phyloP scores from a whole-genome alignment of 1,284 basidiomycete species.

The Vanrija humicola region DNA sequence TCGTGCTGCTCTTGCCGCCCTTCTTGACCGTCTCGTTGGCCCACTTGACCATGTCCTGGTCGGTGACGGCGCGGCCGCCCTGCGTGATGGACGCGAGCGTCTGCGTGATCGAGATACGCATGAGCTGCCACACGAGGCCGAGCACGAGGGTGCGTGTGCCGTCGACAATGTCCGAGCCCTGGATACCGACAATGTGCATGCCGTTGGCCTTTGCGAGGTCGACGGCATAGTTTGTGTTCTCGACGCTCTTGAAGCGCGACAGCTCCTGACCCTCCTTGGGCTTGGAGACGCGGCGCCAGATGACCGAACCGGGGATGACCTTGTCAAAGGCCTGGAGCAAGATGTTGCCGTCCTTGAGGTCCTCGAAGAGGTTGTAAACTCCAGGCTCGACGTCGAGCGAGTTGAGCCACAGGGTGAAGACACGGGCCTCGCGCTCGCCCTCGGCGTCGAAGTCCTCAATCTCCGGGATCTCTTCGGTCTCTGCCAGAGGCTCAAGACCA shows the following conservation, averaged over 20 bases:
- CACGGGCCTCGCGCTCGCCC: slow-evolving; percentile 94
- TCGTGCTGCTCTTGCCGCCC: slow-evolving; percentile 60
- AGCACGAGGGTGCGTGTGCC: slow-evolving; percentile 85
- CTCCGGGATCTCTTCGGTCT: slow-evolving; percentile 65
- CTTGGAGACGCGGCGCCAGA: slow-evolving; percentile 91
- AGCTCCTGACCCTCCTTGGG: slow-evolving; percentile 82
- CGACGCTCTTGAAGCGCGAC: slow-evolving; percentile 93
- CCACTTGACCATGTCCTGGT: slow-evolving; percentile 94
- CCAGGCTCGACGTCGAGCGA: slow-evolving; percentile 91
- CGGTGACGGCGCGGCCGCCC: slow-evolving; percentile 73
- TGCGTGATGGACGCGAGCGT: slow-evolving; percentile 77
- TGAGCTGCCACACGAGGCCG: slow-evolving; percentile 96
- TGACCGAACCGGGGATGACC: slow-evolving; percentile 83
- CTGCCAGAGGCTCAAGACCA: slow-evolving; percentile 85
- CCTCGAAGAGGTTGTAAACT: slow-evolving; percentile 95
- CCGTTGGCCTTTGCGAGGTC: slow-evolving; percentile 88
- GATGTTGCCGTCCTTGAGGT: slow-evolving; percentile 81
- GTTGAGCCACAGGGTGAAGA: slow-evolving; percentile 98
- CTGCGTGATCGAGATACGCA: slow-evolving; percentile 84
- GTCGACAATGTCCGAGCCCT: slow-evolving; percentile 95
- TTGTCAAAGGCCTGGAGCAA: slow-evolving; percentile 97
- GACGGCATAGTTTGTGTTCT: slow-evolving; percentile 95
- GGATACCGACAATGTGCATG: slow-evolving; percentile 96
- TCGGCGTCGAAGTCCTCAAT: slow-evolving; percentile 99
- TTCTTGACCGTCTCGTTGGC: slow-evolving; percentile 85